These are phyloP conservation scores for Neurospora crassa DNA, from an alignment of 2,329 filamentous ascomycete genomes.

Conservation along the genomic window DNA sequence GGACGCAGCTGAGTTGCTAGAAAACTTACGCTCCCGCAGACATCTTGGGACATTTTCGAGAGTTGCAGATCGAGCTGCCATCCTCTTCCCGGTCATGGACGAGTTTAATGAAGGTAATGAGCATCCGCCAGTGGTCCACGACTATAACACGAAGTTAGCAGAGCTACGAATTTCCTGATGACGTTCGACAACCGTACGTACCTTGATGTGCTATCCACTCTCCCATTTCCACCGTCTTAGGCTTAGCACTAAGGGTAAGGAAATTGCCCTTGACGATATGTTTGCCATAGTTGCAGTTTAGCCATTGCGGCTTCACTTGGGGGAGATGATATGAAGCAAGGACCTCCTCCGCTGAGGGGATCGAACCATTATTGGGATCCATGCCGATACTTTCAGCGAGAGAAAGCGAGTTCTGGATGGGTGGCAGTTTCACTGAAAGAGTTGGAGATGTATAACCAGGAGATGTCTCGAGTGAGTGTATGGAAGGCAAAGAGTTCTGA, in stretches of 20 bases:
- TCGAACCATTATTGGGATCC: background rate
- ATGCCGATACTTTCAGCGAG: conserved; percentile 17
- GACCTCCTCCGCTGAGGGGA: conserved; percentile 24
- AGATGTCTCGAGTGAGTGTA: background rate
- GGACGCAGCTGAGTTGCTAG: background rate
- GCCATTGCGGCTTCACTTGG: conserved; percentile 48
- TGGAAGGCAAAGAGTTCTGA: background rate
- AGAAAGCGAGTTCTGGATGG: conserved; percentile 18
- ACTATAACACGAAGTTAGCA: conserved; percentile 38
- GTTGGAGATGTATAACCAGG: background rate
- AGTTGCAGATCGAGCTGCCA: conserved; percentile 64
- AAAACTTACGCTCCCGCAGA: conserved; percentile 64
- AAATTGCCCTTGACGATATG: conserved; percentile 87
- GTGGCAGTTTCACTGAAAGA: conserved; percentile 16
- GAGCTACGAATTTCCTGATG: background rate
- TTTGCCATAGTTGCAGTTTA: conserved; percentile 57
- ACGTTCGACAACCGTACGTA: conserved; percentile 29
- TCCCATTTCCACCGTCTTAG: conserved; percentile 73
- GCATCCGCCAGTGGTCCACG: conserved; percentile 72
- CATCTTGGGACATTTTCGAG: conserved; percentile 72
- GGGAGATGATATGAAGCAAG: conserved; percentile 21
- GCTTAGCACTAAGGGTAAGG: conserved; percentile 76
- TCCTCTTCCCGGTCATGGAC: conserved; percentile 67
- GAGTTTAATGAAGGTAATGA: conserved; percentile 72
- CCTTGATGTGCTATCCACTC: conserved; percentile 86